Evolutionary conservation across 768 basidiomycete species (phyloP), one percentile per base, ranked within the genome.

Genomic region (Phaeotremella skinneri): DNA sequence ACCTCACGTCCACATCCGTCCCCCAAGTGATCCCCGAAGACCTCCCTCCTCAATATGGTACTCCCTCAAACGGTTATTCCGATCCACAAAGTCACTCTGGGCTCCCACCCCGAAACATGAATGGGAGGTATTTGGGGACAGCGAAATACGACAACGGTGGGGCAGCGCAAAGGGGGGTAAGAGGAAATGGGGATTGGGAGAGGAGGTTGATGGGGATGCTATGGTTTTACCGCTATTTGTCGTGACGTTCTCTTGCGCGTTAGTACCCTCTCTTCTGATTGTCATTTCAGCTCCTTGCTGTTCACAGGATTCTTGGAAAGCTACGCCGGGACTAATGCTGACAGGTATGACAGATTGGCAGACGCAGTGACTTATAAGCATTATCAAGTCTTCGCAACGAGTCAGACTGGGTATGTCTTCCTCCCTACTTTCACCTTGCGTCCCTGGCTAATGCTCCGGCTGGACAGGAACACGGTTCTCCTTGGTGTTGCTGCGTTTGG

Each of bases 211-310:
- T 1, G 42, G 58, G 2, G 56, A 63, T 43, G 52, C 58, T 1
- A 42, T 67, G 55, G 65, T 67, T 2, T 5, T 67, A 1, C 65
- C 65, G 2, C 29, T 67, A 11, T 52, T 67, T 3, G 41, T 67
- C 42, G 53, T 67, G 32, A 67, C 65, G 5, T 63, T 67, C 48
- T 67, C 65, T 5, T 63, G 58, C 59, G 65, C 65, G 65, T 67
- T 45, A 57, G 64, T 58, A 9, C 20, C 23, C n/a, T n/a, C n/a
- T n/a, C n/a, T n/a, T n/a, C n/a, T n/a, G n/a, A n/a, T n/a, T n/a
- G n/a, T n/a, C n/a, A n/a, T n/a, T n/a, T n/a, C n/a, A n/a, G n/a
- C n/a, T n/a, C n/a, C n/a, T n/a, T n/a, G n/a, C n/a, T n/a, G n/a
- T n/a, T n/a, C n/a, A n/a, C n/a, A n/a, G n/a, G n/a, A n/a, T n/a